Percentiles rank a stretch among this genome's conserved stretches.
Evolutionary conservation across 805 yeast genomes (phyloP).

Genomic region (Candida awuae): DNA sequence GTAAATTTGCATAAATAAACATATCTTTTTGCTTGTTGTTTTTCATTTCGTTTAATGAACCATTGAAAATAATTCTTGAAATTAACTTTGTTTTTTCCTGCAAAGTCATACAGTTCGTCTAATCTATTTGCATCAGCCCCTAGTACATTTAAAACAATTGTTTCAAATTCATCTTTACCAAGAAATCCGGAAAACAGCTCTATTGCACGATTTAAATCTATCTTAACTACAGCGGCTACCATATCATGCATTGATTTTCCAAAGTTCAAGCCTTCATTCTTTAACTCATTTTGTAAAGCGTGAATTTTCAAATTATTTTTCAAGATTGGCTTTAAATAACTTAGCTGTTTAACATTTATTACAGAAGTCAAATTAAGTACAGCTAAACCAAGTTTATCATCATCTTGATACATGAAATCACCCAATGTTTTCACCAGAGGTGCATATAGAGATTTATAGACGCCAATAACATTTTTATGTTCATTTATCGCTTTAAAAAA

Average conservation of each 20-base stretch:
- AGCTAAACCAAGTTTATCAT: constrained; percentile 41
- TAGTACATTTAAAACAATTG: background rate
- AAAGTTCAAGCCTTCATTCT: background rate
- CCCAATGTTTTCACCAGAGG: constrained; percentile 30
- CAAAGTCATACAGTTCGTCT: background rate
- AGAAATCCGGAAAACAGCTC: background rate
- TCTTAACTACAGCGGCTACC: background rate
- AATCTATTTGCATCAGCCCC: background rate
- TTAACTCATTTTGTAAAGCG: background rate
- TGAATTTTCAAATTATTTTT: background rate
- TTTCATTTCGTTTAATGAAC: background rate
- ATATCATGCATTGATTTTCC: background rate
- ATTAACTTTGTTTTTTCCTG: background rate
- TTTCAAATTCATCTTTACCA: background rate
- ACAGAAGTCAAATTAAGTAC: background rate
- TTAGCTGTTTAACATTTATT: background rate
- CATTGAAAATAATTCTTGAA: background rate
- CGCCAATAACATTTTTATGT: constrained; percentile 33
- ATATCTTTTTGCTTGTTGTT: background rate
- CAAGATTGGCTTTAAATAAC: background rate
- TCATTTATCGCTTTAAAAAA: constrained; percentile 59
- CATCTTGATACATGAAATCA: constrained; percentile 60
- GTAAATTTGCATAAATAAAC: background rate
- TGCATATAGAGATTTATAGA: constrained; percentile 31
- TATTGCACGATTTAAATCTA: background rate